Conservation (phyloP, 805 yeast genomes). For the Metschnikowia corniflorae region DNA sequence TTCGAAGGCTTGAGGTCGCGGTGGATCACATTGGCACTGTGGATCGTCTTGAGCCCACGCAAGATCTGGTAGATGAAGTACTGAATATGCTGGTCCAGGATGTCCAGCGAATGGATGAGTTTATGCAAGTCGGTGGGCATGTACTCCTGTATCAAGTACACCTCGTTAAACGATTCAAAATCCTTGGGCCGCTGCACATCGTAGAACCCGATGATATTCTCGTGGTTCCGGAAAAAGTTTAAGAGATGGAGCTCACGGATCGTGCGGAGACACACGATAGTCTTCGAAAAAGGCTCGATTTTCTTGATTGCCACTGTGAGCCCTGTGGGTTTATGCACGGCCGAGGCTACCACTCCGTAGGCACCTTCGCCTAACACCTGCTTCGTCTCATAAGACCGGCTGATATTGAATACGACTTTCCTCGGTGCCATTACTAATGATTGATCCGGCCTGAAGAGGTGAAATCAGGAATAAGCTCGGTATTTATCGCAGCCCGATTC, state of each 20-base stretch:
- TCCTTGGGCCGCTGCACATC: slow-evolving; percentile 64
- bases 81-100: slow-evolving; percentile 66
- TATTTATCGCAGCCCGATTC: slow-evolving; percentile 2
- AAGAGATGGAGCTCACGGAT: slow-evolving; percentile 66
- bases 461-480: not conserved
- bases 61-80: slow-evolving; percentile 68
- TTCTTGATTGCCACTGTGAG: slow-evolving; percentile 73
- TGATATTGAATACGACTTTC: slow-evolving; percentile 52
- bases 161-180: slow-evolving; percentile 62
- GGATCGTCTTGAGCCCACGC: slow-evolving; percentile 67
- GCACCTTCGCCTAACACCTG: slow-evolving; percentile 78
- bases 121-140: slow-evolving; percentile 74
- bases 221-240: slow-evolving; percentile 62
- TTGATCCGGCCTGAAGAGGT: not conserved
- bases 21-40: slow-evolving; percentile 70
- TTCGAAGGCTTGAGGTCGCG: slow-evolving; percentile 77
- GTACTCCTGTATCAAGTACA: slow-evolving; percentile 70
- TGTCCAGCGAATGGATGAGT: slow-evolving; percentile 52
- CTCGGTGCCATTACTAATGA: slow-evolving; percentile 1
- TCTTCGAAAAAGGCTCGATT: slow-evolving; percentile 65
- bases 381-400: slow-evolving; percentile 55
- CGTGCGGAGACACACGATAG: slow-evolving; percentile 65
- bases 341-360: slow-evolving; percentile 74
- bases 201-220: slow-evolving; percentile 62
- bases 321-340: slow-evolving; percentile 57